A percentile compares a stretch with the other conserved stretches of the same genome.
Conservation (phyloP, 2,329 filamentous ascomycete genomes). For the Emmonsiellopsis sp. region DNA sequence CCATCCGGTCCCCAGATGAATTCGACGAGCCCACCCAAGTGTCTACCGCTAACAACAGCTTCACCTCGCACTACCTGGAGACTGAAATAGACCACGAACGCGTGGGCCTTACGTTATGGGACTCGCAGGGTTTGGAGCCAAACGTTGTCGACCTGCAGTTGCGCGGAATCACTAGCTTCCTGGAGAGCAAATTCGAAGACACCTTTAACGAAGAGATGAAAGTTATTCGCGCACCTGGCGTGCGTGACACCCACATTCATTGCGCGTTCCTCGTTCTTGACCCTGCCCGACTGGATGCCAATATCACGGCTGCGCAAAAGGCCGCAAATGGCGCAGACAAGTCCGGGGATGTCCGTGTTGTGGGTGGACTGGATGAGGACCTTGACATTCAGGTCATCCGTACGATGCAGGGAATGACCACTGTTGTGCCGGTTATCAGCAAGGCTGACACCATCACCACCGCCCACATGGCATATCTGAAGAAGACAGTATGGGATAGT, state of each 20-base stretch:
- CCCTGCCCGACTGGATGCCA: conserved; percentile 73
- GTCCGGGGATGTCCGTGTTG: conserved; percentile 26
- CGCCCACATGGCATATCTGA: conserved; percentile 84
- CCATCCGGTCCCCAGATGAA: conserved; percentile 48
- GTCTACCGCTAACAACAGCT: conserved; percentile 53
- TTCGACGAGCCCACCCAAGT: conserved; percentile 44
- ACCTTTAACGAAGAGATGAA: conserved; percentile 97
- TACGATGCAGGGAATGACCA: conserved; percentile 84
- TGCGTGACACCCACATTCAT: conserved; percentile 94
- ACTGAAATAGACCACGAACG: conserved; percentile 90
- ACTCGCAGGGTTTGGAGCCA: conserved; percentile 90
- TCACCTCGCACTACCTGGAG: conserved; percentile 83
- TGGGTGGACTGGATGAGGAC: conserved; percentile 73
- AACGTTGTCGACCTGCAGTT: conserved; percentile 91
- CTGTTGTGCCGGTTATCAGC: conserved; percentile 87
- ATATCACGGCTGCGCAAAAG: conserved; percentile 59
- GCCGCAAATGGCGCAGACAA: conserved; percentile 48
- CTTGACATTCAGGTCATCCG: conserved; percentile 86
- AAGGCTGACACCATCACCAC: conserved; percentile 97
- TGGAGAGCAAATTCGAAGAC: conserved; percentile 98
- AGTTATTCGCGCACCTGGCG: conserved; percentile 83
- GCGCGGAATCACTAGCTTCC: conserved; percentile 79
- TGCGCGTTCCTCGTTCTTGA: conserved; percentile 90
- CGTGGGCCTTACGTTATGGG: conserved; percentile 89
- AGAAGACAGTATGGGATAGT: conserved; percentile 81